Evolutionary conservation across 805 yeast species (phyloP), one percentile per base, ranked within the genome.

Genomic region (Myxozyma melibiosi): DNA sequence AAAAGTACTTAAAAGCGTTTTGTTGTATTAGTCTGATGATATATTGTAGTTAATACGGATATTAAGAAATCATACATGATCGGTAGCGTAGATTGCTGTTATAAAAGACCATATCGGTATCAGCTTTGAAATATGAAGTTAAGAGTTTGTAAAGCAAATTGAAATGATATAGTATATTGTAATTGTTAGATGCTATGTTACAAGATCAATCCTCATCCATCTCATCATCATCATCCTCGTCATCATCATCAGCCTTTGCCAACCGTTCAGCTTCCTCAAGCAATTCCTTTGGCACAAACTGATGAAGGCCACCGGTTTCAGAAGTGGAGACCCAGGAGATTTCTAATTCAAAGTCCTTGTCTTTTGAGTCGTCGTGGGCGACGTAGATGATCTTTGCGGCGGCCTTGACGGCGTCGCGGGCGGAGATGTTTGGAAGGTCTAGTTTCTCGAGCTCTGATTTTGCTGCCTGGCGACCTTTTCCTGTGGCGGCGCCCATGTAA

Each of bases 391-490:
- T 90, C 72, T 86, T 86, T 4, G 98, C 98, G 31, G 97, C 98
- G 69, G 88, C 87, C 67, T 88, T 90, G 37, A 94, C 86, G 3
- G 96, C 99, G 20, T 91, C 96, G 65, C 74, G 81, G 3, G 85
- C 88, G 7, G 84, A 76, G 64, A 95, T 75, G 63, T 79, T 81
- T 52, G 84, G 84, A 60, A 84, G 77, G 64, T 89, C 86, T 57
- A 94, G 78, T 73, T 94, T 94, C 74, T 94, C 99, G 66, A 94
- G 80, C 74, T 94, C 99, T 28, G 92, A 87, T 75, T 92, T 92
- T 48, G 99, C 99, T n/a, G 89, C 83, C 74, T 94, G 99, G 73
- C 98, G 84, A 46, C 99, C 99, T 73, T 92, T 94, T 63, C 99
- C 99, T 3, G 97, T 84, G 16, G 99, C 99, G 38, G 97, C 96